Evolutionary conservation across 1,284 basidiomycete species (phyloP).

Genomic region (Ceratobasidium sp.): DNA sequence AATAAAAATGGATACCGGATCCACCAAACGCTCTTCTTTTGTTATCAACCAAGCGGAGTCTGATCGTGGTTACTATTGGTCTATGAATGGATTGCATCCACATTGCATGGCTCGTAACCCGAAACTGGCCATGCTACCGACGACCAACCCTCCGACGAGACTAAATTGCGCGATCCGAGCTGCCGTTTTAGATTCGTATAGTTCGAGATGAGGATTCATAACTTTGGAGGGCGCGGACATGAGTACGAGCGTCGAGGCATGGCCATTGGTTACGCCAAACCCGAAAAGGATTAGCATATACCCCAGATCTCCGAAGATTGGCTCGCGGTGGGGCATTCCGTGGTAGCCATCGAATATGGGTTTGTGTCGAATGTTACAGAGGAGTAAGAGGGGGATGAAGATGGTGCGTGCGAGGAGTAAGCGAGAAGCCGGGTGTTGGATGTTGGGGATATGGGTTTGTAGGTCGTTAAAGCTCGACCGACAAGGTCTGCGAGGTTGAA

Average conservation of each 20-base stretch:
- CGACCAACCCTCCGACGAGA: slow-evolving; percentile 73
- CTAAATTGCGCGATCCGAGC: slow-evolving; percentile 82
- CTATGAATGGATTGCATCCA: slow-evolving; percentile 69
- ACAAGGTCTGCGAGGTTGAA: slow-evolving; percentile 78
- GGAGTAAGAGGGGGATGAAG: slow-evolving; percentile 83
- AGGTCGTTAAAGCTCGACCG: slow-evolving; percentile 75
- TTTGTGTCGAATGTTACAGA: slow-evolving; percentile 70
- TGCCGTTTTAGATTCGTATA: slow-evolving; percentile 80
- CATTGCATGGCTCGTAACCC: slow-evolving; percentile 71
- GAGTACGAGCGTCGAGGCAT: slow-evolving; percentile 69
- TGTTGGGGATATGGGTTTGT: slow-evolving; percentile 70
- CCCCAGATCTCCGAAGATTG: slow-evolving; percentile 68
- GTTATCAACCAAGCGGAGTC: neutral
- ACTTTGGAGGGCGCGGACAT: slow-evolving; percentile 74
- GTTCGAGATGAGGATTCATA: slow-evolving; percentile 67
- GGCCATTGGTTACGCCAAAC: slow-evolving; percentile 83
- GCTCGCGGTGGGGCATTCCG: slow-evolving; percentile 44
- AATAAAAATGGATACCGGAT: neutral
- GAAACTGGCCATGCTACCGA: slow-evolving; percentile 80
- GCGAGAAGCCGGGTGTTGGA: slow-evolving; percentile 64
- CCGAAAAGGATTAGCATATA: slow-evolving; percentile 76
- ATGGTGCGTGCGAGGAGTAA: slow-evolving; percentile 73
- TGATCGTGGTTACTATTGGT: neutral
- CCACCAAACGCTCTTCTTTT: neutral
- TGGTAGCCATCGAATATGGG: slow-evolving; percentile 26